Percentiles rank a stretch among this genome's conserved stretches.
These are phyloP conservation scores for Pulveroboletus sp. DNA, from an alignment of 1,284 basidiomycete species.

Conservation along the genomic window DNA sequence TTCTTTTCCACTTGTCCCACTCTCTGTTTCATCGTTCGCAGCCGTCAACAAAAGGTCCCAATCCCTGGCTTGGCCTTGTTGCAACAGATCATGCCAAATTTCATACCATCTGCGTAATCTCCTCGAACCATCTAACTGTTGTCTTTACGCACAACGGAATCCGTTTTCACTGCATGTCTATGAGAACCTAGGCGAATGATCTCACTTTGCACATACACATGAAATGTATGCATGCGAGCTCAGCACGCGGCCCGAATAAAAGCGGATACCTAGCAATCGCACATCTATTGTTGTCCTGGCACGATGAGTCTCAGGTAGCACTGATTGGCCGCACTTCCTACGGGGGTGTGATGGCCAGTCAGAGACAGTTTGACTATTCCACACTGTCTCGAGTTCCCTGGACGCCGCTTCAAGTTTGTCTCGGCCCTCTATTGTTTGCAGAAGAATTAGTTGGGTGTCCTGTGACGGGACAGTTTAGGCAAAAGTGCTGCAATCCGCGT, in stretches of 20 bases:
- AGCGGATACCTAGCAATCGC: neutral
- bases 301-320: no score
- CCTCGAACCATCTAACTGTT: neutral
- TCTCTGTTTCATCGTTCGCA: slow-evolving; percentile 2
- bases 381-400: no score
- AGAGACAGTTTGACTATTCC: neutral
- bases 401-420: neutral
- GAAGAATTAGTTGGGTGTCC: neutral
- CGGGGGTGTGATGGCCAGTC: neutral
- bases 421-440: neutral
- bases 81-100: slow-evolving; percentile 25
- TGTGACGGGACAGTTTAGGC: neutral
- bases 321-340: neutral
- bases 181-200: neutral
- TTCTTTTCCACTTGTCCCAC: neutral
- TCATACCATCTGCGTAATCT: slow-evolving; percentile 20
- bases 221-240: neutral
- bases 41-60: slow-evolving; percentile 31
- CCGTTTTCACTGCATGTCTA: neutral
- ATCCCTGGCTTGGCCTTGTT: slow-evolving; percentile 35
- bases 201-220: neutral
- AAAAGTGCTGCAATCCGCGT: neutral
- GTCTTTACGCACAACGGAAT: neutral
- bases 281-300: neutral
- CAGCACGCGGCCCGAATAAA: neutral